phyloP scores from a whole-genome alignment of 2,329 filamentous ascomycete genomes.

The Scedosporium aurantiacum region DNA sequence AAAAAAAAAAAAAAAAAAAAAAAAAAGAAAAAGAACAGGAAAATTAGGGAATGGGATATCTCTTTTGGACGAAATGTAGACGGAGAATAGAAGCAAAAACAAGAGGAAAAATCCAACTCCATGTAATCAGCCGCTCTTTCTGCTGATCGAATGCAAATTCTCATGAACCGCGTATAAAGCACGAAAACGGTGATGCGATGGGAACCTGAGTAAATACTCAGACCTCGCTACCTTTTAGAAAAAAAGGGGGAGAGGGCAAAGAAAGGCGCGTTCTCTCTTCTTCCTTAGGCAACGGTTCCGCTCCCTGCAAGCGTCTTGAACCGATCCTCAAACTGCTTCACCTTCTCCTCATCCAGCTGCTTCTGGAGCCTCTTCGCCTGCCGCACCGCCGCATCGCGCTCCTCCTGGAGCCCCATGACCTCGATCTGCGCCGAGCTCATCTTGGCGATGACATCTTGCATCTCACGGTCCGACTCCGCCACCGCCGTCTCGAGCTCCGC shows the following conservation, averaged over 20 bases:
- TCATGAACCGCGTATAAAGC: neutral
- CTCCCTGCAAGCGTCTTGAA: slow-evolving; percentile 21
- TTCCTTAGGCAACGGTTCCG: slow-evolving; percentile 13
- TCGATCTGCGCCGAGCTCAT: slow-evolving; percentile 79
- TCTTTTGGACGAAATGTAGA: too few species aligned
- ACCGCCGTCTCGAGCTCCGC: slow-evolving; percentile 71
- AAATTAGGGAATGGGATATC: neutral
- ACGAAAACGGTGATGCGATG: too few species aligned
- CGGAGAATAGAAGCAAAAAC: neutral
- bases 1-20: neutral
- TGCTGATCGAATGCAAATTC: neutral
- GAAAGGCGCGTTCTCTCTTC: neutral
- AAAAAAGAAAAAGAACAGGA: neutral
- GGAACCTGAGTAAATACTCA: too few species aligned
- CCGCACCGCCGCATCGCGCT: slow-evolving; percentile 62
- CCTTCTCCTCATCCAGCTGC: slow-evolving; percentile 52
- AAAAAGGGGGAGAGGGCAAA: too few species aligned
- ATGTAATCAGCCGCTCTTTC: neutral
- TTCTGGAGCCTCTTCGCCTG: slow-evolving; percentile 60
- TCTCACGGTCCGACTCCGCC: slow-evolving; percentile 52
- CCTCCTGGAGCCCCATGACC: slow-evolving; percentile 66
- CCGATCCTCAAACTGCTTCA: slow-evolving; percentile 34
- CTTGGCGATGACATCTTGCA: slow-evolving; percentile 68
- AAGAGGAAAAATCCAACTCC: neutral
- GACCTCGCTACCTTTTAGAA: too few species aligned